These are phyloP conservation scores for Yamadazyma membranifaciens DNA, from an alignment of 1,139 yeast species.

Conservation along the genomic window DNA sequence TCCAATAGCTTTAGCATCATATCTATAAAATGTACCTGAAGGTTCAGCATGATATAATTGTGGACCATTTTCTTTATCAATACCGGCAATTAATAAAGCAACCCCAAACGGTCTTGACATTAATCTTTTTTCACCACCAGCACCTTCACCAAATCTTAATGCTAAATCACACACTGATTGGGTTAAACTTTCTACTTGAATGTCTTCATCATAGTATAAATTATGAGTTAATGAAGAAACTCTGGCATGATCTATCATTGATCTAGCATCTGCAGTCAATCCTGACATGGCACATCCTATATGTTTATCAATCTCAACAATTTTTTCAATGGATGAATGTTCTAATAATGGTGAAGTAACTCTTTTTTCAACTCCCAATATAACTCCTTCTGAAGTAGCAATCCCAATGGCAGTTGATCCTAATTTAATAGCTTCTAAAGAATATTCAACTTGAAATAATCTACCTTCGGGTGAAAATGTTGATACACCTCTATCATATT, in stretches of 20 bases:
- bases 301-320: conserved; percentile 90
- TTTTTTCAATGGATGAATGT: conserved; percentile 91
- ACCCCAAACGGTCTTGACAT: conserved; percentile 99
- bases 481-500: conserved; percentile 98
- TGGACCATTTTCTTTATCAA: conserved; percentile 90
- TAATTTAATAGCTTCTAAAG: conserved; percentile 92
- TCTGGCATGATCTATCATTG: conserved; percentile 98
- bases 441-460: conserved; percentile 96
- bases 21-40: conserved; percentile 94
- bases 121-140: conserved; percentile 92
- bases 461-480: conserved; percentile 99
- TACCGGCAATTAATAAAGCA: conserved; percentile 92
- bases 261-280: conserved; percentile 96
- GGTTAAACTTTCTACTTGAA: conserved; percentile 89
- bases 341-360: conserved; percentile 92
- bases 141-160: conserved; percentile 96
- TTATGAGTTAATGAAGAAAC: conserved; percentile 88
- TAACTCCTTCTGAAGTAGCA: conserved; percentile 94
- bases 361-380: conserved; percentile 94
- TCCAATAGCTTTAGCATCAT: conserved; percentile 98
- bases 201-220: conserved; percentile 87
- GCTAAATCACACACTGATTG: conserved; percentile 98
- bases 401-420: conserved; percentile 99
- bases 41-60: conserved; percentile 99
- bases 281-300: conserved; percentile 99